phyloP scores from a whole-genome alignment of 257 asterid species.

The Lithospermum erythrorhizon region DNA sequence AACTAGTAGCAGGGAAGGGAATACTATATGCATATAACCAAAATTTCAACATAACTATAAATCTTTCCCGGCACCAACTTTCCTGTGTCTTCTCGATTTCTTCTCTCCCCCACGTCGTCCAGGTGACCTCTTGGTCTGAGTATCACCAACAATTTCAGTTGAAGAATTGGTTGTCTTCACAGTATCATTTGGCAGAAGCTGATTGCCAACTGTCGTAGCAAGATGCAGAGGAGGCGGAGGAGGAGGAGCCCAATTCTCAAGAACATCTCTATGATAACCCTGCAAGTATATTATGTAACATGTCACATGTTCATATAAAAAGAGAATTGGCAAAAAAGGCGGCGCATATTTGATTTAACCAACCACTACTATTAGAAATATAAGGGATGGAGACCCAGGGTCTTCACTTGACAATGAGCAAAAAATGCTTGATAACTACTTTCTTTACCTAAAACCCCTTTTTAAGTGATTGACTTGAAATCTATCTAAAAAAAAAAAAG shows the following conservation, averaged over 20 bases:
- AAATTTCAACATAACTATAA: constrained; percentile 17
- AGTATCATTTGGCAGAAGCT: constrained; percentile 34
- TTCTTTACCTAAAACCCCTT: no score
- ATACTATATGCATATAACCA: constrained; percentile 28
- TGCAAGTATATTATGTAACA: constrained; percentile 14
- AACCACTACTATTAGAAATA: no score
- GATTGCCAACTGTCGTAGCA: constrained; percentile 11
- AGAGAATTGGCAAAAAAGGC: not conserved
- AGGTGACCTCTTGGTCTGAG: constrained; percentile 22
- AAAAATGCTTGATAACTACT: not conserved
- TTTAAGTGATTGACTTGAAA: no score
- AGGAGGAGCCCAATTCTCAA: constrained; percentile 31
- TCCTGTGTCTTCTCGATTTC: constrained; percentile 55
- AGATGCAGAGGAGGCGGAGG: constrained; percentile 44
- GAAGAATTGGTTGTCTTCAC: constrained; percentile 10
- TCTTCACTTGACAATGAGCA: not conserved
- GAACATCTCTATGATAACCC: constrained; percentile 84
- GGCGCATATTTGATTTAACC: not conserved
- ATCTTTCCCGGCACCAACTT: constrained; percentile 35
- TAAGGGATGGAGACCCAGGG: not conserved
- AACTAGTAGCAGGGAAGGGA: constrained; percentile 25
- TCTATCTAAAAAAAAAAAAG: no score
- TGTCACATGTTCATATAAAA: not conserved
- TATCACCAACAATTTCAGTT: constrained; percentile 9
- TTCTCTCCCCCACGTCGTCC: constrained; percentile 43